Evolutionary conservation across 139 green algal genomes (phyloP), one percentile per base, ranked within the genome.

Genomic region (Haematococcus lacustris): DNA sequence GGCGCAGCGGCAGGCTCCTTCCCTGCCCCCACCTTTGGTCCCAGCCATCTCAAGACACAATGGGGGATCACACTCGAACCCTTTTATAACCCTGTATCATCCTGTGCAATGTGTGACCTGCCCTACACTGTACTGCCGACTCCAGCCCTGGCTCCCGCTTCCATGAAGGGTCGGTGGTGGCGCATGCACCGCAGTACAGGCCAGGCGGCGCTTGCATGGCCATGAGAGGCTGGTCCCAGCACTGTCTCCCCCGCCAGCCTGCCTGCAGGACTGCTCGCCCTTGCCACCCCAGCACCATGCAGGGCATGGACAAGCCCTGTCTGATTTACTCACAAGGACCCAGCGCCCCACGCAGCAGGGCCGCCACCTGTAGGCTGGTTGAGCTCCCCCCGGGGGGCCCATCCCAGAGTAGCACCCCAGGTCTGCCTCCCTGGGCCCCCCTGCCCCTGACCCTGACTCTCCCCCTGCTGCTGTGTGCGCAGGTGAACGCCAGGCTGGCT

Each of bases 401-500:
- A 65, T 65, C 13, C 5, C 5, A 5, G 17, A 13, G 26, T 30
- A 34, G 17, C 25, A 30, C 5, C 17, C 28, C 26, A 65, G 28
- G n/a, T 53, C 34, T 3, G n/a, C 57, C 50, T 35, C 3, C 2
- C 60, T 34, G 43, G 38, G 17, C 23, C 1, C 7, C 23, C 47
- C 59, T 62, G 25, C 28, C 32, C 2, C 1, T 37, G 32, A 33
- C 38, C 25, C 6, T 35, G 63, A 37, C 3, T 70, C 5, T 3
- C 51, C 30, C 2, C 32, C 32, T 33, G 50, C 38, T 43, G 41
- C 26, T 66, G 2, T 68, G 13, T n/a, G 4, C 69, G 17, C 83
- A 91, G 85, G 88, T 93, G 0, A 93, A 93, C 68, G 53, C 51
- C 34, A 73, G 88, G 53, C 71, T 93, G 32, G 71, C 60, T 1